These are phyloP conservation scores for Phtheirospermum japonicum DNA, from an alignment of 257 asterid genomes.

Conservation along the genomic window DNA sequence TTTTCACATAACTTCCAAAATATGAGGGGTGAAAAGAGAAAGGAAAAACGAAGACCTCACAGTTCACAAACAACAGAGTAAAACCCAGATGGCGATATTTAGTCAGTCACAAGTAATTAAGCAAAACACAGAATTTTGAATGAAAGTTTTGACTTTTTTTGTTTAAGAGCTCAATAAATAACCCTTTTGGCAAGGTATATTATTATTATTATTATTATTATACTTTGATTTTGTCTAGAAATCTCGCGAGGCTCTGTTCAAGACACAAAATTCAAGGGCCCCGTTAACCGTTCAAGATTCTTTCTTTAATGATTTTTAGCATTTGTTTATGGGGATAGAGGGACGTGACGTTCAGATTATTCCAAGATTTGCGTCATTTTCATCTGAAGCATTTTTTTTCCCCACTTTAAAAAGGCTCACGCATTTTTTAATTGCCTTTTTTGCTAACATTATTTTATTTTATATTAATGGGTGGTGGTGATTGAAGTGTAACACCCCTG, in stretches of 20 bases:
- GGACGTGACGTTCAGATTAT: slow-evolving; percentile 58
- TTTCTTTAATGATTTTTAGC: slow-evolving; percentile 29
- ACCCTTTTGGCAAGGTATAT: slow-evolving; percentile 19
- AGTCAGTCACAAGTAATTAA: slow-evolving; percentile 23
- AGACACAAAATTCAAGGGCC: slow-evolving; percentile 49
- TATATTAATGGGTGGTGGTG: slow-evolving; percentile 12
- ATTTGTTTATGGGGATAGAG: slow-evolving; percentile 35
- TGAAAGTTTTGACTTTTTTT: slow-evolving; percentile 16
- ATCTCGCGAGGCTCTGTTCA: slow-evolving; percentile 29
- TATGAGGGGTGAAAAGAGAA: not conserved
- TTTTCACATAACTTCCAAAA: slow-evolving; percentile 27
- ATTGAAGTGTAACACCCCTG: slow-evolving; percentile 18
- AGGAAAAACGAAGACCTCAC: not conserved
- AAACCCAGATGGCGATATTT: slow-evolving; percentile 34
- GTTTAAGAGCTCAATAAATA: slow-evolving; percentile 15
- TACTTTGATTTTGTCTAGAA: slow-evolving; percentile 32
- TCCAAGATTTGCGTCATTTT: slow-evolving; percentile 66
- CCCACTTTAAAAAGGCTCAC: slow-evolving; percentile 57
- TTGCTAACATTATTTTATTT: slow-evolving; percentile 7
- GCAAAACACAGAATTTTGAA: slow-evolving; percentile 14
- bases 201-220: not conserved
- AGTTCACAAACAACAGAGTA: slow-evolving; percentile 22
- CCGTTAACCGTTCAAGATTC: slow-evolving; percentile 26
- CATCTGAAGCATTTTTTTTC: slow-evolving; percentile 34
- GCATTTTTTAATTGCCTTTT: slow-evolving; percentile 25